These are phyloP conservation scores for Diutina sp. DNA, from an alignment of 1,139 yeast genomes.

Conservation along the genomic window DNA sequence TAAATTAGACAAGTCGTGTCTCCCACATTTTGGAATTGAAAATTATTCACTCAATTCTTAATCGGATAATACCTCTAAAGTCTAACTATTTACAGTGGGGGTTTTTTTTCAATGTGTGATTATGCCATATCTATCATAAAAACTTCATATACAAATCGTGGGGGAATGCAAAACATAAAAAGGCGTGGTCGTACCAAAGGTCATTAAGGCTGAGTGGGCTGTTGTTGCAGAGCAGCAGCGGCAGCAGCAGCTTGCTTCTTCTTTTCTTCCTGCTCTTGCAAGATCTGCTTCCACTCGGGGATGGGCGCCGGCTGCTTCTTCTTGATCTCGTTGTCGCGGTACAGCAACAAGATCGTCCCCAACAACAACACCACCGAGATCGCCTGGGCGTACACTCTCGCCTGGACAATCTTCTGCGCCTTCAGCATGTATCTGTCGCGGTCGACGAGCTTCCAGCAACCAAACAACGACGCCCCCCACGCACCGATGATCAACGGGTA, in stretches of 20 bases:
- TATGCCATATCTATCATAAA: neutral
- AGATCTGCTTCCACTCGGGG: slow-evolving; percentile 25
- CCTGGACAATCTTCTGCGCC: slow-evolving; percentile 82
- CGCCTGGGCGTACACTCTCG: slow-evolving; percentile 91
- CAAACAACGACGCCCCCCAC: slow-evolving; percentile 83
- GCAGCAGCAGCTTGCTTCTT: neutral
- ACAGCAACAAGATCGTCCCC: slow-evolving; percentile 49
- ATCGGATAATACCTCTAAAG: too few relatives aligned
- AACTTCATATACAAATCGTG: neutral
- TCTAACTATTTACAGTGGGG: too few relatives aligned
- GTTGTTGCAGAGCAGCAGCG: neutral
- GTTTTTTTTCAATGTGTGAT: neutral
- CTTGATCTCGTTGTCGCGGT: slow-evolving; percentile 45
- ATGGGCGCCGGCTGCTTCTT: slow-evolving; percentile 22
- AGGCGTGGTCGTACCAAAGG: neutral
- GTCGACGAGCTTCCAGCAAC: slow-evolving; percentile 69
- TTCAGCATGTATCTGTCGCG: slow-evolving; percentile 66
- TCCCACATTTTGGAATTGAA: too few relatives aligned
- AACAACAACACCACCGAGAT: slow-evolving; percentile 53
- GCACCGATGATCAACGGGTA: slow-evolving; percentile 65
- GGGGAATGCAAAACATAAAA: too few relatives aligned
- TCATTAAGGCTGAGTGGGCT: neutral
- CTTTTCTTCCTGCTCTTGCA: slow-evolving; percentile 6
- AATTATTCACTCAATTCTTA: too few relatives aligned
- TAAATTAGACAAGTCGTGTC: too few relatives aligned